Evolutionary conservation across 2,329 filamentous ascomycete species (phyloP), one percentile per base, ranked within the genome.

Genomic region (Trichoderma brevicompactum): DNA sequence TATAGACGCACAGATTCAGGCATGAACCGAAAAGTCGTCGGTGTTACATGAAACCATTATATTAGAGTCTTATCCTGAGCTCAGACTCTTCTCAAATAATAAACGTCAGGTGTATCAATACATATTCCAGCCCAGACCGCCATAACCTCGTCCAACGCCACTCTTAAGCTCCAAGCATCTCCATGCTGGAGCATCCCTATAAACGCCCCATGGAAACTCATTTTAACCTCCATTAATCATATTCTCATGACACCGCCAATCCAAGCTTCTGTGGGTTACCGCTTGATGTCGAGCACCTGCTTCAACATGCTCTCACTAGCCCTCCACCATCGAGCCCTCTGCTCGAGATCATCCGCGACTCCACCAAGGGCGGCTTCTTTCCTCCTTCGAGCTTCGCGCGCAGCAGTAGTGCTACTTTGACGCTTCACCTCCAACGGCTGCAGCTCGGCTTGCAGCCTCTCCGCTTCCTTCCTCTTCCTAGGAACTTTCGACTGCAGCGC

Each of bases 291-390:
- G 70, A 92, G 73, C 77, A 91, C 86, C 66, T 85, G 82, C 72
- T 79, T 86, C 74, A 93, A 75, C 12, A 81, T 83, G 8, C 80
- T 78, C 73, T 92, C 90, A n/a, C 86, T 87, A 17, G 88, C 88
- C 69, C 86, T 85, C 78, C 88, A 87, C 91, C 91, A 94, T 69
- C 90, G 81, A 6, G 89, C 91, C 70, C 87, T 84, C 76, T 91
- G 89, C 74, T 94, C 91, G 38, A 93, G 75, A 71, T 94, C 90
- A 71, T 92, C 90, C 15, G 86, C 86, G 48, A 87, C 85, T 6
- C 88, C 89, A 5, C 87, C 86, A 7, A 88, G 78, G 8, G 87
- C 83, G 10, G 83, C 83, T 71, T 92, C 89, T 74, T 88, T 89
- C 71, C 89, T 83, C 72, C 87, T 81, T 75, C 83, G 85, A 12